Evolutionary conservation across 768 basidiomycete genomes (phyloP).

Genomic region (Piloderma croceum): DNA sequence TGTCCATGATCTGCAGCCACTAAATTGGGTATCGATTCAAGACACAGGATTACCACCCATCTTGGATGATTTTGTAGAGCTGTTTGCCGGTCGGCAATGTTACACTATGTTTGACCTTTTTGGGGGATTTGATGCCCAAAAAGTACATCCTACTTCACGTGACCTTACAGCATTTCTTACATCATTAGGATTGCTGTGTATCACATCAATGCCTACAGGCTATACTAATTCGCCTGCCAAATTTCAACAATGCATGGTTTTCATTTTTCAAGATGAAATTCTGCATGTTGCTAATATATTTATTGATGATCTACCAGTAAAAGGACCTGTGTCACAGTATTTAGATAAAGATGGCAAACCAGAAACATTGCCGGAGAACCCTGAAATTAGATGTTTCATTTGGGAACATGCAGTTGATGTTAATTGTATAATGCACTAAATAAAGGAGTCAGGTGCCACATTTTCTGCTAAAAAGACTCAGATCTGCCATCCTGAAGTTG

Average conservation of each 20-base stretch:
- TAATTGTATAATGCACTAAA: no score
- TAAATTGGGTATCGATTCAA: constrained; percentile 33
- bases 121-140: constrained; percentile 26
- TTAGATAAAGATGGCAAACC: constrained; percentile 10
- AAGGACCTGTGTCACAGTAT: constrained; percentile 10
- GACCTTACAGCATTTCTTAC: no score
- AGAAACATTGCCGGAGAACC: constrained; percentile 22
- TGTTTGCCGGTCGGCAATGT: no score
- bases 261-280: constrained; percentile 29
- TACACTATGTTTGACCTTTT: constrained; percentile 29
- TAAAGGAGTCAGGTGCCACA: constrained; percentile 29
- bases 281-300: constrained; percentile 18
- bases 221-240: constrained; percentile 20
- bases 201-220: no score
- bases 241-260: constrained; percentile 29
- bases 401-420: constrained; percentile 18
- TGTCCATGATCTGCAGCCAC: constrained; percentile 34
- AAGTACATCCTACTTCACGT: no score
- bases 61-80: no score
- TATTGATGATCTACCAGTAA: constrained; percentile 28
- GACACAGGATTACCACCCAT: constrained; percentile 32
- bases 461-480: constrained; percentile 31
- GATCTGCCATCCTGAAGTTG: constrained; percentile 11
- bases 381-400: constrained; percentile 13
- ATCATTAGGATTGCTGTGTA: no score